Conservation (phyloP, 2,329 filamentous ascomycete species). For the Metarhizium robertsii region DNA sequence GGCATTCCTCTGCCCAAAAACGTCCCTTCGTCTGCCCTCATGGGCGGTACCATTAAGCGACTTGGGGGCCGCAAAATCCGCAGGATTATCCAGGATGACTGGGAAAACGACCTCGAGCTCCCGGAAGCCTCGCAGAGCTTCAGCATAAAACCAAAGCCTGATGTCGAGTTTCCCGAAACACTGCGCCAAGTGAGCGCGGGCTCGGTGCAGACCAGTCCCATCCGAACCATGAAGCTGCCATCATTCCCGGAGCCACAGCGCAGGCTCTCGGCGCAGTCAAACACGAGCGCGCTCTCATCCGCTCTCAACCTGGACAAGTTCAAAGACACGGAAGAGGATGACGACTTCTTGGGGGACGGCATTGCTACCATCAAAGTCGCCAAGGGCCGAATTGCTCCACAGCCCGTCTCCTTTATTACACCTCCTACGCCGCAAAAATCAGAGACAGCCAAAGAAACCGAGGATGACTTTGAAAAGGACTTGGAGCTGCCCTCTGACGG, state of each 20-base stretch:
- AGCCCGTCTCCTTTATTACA: constrained; percentile 43
- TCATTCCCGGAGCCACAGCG: constrained; percentile 17
- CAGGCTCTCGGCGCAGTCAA: constrained; percentile 21
- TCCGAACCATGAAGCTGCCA: constrained; percentile 25
- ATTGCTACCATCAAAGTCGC: constrained; percentile 59
- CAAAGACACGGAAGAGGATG: constrained; percentile 52
- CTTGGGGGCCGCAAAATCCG: constrained; percentile 67
- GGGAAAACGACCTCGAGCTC: constrained; percentile 69
- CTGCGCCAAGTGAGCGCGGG: constrained; percentile 56
- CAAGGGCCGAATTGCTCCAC: constrained; percentile 44
- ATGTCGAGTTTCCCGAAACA: constrained; percentile 54
- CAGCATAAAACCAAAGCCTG: constrained; percentile 55
- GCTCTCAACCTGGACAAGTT: constrained; percentile 54
- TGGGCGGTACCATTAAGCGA: constrained; percentile 88
- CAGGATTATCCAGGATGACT: constrained; percentile 68
- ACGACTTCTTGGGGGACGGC: constrained; percentile 55
- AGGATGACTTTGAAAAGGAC: constrained; percentile 64
- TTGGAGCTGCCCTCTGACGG: constrained; percentile 62
- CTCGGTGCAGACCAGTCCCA: constrained; percentile 44
- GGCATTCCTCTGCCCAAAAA: constrained; percentile 86
- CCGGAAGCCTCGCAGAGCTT: constrained; percentile 50
- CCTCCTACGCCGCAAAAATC: constrained; percentile 45
- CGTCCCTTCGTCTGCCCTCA: constrained; percentile 77
- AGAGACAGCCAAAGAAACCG: constrained; percentile 22
- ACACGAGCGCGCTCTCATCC: constrained; percentile 27